Evolutionary conservation across 1,284 basidiomycete species (phyloP).

Genomic region (Amylostereum areolatum): DNA sequence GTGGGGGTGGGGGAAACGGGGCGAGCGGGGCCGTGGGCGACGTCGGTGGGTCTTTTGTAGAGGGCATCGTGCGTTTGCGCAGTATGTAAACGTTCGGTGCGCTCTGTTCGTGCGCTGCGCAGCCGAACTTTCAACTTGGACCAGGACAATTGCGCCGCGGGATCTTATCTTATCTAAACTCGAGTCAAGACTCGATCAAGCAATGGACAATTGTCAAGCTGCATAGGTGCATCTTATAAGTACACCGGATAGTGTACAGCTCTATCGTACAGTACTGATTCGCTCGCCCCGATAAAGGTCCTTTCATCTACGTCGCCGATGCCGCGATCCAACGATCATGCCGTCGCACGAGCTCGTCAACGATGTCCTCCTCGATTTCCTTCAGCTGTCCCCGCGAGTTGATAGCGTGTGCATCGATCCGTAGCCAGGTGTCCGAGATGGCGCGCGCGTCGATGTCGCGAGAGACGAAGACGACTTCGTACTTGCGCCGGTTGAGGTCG

Average conservation of each 20-base stretch:
- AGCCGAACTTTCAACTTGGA: too few species aligned
- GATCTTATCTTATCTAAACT: too few species aligned
- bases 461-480: slow-evolving; percentile 85
- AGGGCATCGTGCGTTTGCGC: too few species aligned
- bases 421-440: slow-evolving; percentile 70
- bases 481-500: slow-evolving; percentile 84
- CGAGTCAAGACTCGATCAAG: too few species aligned
- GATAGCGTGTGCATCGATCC: slow-evolving; percentile 41
- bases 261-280: not conserved
- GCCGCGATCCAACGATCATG: slow-evolving; percentile 66
- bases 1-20: slow-evolving; percentile 37
- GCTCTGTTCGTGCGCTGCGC: too few species aligned
- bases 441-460: slow-evolving; percentile 12
- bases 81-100: too few species aligned
- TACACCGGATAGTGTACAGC: too few species aligned
- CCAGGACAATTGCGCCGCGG: too few species aligned
- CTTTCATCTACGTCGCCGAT: too few species aligned
- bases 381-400: slow-evolving; percentile 35
- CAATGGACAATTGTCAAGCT: too few species aligned
- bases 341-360: slow-evolving; percentile 66
- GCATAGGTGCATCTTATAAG: too few species aligned
- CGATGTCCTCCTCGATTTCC: slow-evolving; percentile 93
- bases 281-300: not conserved
- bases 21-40: slow-evolving; percentile 51
- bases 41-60: slow-evolving; percentile 24